Conservation (phyloP, 768 basidiomycete genomes). For the Leccinum rimulosum region DNA sequence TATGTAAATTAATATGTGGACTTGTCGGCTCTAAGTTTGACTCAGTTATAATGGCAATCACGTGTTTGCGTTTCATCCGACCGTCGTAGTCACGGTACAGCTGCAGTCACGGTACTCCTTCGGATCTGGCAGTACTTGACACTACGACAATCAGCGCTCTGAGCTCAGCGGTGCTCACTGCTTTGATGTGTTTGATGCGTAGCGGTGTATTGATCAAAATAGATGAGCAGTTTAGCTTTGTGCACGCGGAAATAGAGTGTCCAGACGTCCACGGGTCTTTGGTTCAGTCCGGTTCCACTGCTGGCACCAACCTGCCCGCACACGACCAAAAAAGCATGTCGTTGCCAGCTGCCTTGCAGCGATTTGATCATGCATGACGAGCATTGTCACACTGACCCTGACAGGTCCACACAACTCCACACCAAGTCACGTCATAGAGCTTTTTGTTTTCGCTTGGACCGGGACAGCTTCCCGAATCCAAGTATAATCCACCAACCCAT, state of each 20-base stretch:
- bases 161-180: background rate
- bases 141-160: conserved; percentile 4
- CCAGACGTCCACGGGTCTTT: background rate
- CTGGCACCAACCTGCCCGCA: background rate
- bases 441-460: background rate
- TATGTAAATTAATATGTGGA: conserved; percentile 6
- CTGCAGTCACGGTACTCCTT: too few species aligned
- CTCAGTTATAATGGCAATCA: conserved; percentile 5
- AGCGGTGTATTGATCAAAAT: background rate
- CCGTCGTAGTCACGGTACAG: background rate
- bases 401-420: background rate
- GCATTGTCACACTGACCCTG: background rate
- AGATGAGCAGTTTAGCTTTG: background rate
- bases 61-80: conserved; percentile 10
- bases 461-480: background rate
- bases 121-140: conserved; percentile 2
- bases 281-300: background rate
- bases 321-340: background rate
- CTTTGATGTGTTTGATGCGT: background rate
- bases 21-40: conserved; percentile 9
- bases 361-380: background rate
- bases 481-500: background rate
- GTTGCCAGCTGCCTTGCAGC: background rate
- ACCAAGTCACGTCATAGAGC: background rate
- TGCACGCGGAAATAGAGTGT: conserved; percentile 19